These are phyloP conservation scores for Dactylellina sp. DNA, from an alignment of 2,329 filamentous ascomycete species.

Conservation along the genomic window DNA sequence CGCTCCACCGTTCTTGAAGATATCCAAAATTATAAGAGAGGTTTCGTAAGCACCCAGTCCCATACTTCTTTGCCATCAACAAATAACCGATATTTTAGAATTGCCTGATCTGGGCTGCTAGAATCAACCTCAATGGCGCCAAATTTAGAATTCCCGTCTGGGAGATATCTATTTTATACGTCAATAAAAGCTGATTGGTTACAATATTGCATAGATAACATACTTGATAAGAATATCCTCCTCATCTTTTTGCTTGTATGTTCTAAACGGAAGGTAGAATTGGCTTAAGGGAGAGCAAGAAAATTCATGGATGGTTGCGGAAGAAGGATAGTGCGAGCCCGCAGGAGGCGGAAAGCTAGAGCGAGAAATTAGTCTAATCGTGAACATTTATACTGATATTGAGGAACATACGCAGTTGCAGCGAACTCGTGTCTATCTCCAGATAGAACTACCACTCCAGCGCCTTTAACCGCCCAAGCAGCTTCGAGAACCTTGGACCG, in stretches of 20 bases:
- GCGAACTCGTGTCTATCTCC: conserved; percentile 98
- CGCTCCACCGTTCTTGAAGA: too few relatives aligned
- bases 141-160: conserved; percentile 89
- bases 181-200: too few relatives aligned
- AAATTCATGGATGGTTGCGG: conserved; percentile 84
- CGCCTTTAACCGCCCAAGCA: conserved; percentile 85
- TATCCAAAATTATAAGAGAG: conserved; percentile 6
- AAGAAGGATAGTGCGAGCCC: conserved; percentile 73
- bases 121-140: conserved; percentile 82
- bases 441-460: conserved; percentile 83
- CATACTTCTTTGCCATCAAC: conserved; percentile 78
- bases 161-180: conserved; percentile 72
- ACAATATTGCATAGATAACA: conserved; percentile 64
- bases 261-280: conserved; percentile 87
- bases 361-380: too few relatives aligned
- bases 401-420: conserved; percentile 76
- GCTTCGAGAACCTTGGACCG: conserved; percentile 82
- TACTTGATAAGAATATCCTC: conserved; percentile 88
- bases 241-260: conserved; percentile 82
- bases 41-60: conserved; percentile 71
- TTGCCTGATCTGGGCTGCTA: conserved; percentile 74
- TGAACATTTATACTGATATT: conserved; percentile 52
- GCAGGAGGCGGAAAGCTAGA: conserved; percentile 71
- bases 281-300: conserved; percentile 91
- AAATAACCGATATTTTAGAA: conserved; percentile 82